These are phyloP conservation scores for Hemisphaericaspora nanyangensis DNA, from an alignment of 805 yeast genomes.

Conservation along the genomic window DNA sequence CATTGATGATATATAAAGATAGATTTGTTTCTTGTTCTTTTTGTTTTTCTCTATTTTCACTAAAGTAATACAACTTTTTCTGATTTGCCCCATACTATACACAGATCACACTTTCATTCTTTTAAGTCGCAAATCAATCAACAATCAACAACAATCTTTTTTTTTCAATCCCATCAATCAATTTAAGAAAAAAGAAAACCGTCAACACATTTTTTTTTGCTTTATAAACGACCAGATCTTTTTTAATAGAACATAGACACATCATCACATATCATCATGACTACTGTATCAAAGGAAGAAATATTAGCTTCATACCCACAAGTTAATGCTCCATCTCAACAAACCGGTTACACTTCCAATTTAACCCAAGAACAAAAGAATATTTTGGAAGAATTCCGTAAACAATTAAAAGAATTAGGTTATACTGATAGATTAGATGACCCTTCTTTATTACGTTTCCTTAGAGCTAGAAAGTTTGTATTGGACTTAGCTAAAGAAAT, in stretches of 20 bases:
- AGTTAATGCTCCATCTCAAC: slow-evolving; percentile 52
- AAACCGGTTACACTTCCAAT: slow-evolving; percentile 79
- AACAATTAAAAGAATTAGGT: slow-evolving; percentile 57
- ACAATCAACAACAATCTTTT: not conserved
- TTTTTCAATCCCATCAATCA: not conserved
- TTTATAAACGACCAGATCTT: not conserved
- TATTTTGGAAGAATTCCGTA: slow-evolving; percentile 55
- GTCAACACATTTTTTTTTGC: not conserved
- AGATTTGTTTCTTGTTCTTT: too few relatives aligned
- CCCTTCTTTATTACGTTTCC: slow-evolving; percentile 76
- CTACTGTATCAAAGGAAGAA: slow-evolving; percentile 29
- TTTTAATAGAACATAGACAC: not conserved
- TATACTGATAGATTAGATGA: slow-evolving; percentile 81
- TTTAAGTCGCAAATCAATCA: too few relatives aligned
- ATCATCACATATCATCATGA: slow-evolving; percentile 9
- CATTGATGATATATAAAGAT: too few relatives aligned
- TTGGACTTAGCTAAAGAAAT: slow-evolving; percentile 71
- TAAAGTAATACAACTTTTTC: too few relatives aligned
- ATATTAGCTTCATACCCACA: slow-evolving; percentile 67
- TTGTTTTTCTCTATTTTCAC: too few relatives aligned
- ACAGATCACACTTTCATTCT: too few relatives aligned
- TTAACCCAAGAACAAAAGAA: slow-evolving; percentile 65
- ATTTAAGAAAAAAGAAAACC: not conserved
- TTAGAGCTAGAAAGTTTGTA: slow-evolving; percentile 95
- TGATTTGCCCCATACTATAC: too few relatives aligned